Evolutionary conservation across 208 protist species (phyloP).

Genomic region (Novymonas esmeraldas): DNA sequence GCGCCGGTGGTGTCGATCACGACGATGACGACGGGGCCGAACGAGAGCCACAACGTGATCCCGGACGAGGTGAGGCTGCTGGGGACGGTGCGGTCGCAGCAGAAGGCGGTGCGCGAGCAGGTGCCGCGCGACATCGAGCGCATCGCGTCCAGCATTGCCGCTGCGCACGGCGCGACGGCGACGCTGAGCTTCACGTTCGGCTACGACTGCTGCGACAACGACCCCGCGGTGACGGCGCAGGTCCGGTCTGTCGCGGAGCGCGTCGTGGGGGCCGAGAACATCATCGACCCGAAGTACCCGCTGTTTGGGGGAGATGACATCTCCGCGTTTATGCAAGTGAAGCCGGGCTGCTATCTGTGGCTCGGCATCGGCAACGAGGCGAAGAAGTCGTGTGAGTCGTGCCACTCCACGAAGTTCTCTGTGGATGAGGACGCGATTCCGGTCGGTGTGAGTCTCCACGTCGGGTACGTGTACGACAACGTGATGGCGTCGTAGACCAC

Average conservation of each 20-base stretch:
- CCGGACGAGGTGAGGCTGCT: slow-evolving; percentile 55
- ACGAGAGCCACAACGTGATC: slow-evolving; percentile 72
- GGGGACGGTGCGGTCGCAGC: slow-evolving; percentile 52
- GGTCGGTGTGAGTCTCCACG: slow-evolving; percentile 45
- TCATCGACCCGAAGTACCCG: slow-evolving; percentile 27
- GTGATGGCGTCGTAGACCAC: slow-evolving; percentile 39
- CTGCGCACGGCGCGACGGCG: slow-evolving; percentile 46
- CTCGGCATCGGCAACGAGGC: slow-evolving; percentile 44
- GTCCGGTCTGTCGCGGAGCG: slow-evolving; percentile 37
- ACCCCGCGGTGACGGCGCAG: slow-evolving; percentile 45
- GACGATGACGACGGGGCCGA: slow-evolving; percentile 50
- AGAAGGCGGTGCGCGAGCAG: slow-evolving; percentile 40
- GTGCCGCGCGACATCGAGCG: slow-evolving; percentile 48
- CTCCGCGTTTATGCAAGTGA: slow-evolving; percentile 41
- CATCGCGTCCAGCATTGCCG: slow-evolving; percentile 44
- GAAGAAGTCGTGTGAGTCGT: slow-evolving; percentile 28
- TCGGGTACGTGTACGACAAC: slow-evolving; percentile 51
- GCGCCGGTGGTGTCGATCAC: slow-evolving; percentile 60
- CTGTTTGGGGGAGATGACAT: slow-evolving; percentile 59
- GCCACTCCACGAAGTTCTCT: slow-evolving; percentile 55
- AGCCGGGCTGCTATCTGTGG: slow-evolving; percentile 46
- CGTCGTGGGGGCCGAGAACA: slow-evolving; percentile 31
- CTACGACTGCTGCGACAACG: slow-evolving; percentile 73
- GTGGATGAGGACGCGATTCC: slow-evolving; percentile 51
- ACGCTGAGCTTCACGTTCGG: slow-evolving; percentile 41